These are phyloP conservation scores for Samsoniella hepiali DNA, from an alignment of 2,329 filamentous ascomycete genomes.

Conservation along the genomic window DNA sequence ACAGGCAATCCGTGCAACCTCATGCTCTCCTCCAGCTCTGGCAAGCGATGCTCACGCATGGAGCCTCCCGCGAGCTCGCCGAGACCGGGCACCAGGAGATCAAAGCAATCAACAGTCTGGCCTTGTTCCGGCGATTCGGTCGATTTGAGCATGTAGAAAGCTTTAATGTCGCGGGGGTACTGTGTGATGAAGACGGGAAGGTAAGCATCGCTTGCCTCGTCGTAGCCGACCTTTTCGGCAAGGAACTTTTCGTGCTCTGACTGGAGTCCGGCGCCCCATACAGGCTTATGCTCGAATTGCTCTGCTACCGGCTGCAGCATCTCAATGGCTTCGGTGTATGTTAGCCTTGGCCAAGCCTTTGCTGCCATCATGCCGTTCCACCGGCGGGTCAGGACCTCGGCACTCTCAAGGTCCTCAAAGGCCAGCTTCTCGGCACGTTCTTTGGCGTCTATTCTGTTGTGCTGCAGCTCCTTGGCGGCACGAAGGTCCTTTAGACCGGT, in stretches of 20 bases:
- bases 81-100: conserved; percentile 79
- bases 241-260: conserved; percentile 92
- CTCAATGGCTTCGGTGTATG: conserved; percentile 75
- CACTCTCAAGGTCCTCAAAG: conserved; percentile 42
- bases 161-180: conserved; percentile 85
- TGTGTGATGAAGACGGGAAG: conserved; percentile 87
- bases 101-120: conserved; percentile 80
- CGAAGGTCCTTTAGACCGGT: conserved; percentile 39
- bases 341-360: conserved; percentile 71
- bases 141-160: conserved; percentile 66
- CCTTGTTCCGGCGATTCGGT: conserved; percentile 29
- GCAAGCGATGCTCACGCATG: conserved; percentile 77
- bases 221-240: conserved; percentile 60
- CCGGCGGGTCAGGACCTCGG: conserved; percentile 55
- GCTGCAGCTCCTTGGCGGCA: conserved; percentile 44
- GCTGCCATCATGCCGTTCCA: conserved; percentile 65
- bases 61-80: conserved; percentile 88
- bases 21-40: conserved; percentile 69
- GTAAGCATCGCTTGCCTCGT: conserved; percentile 41
- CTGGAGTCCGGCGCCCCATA: conserved; percentile 72
- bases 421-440: conserved; percentile 41
- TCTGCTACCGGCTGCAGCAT: conserved; percentile 59
- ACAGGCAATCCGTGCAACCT: conserved; percentile 58
- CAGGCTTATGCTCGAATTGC: conserved; percentile 65
- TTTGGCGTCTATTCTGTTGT: conserved; percentile 34